Evolutionary conservation across 176 grass and related monocot species (phyloP).

Genomic region (Oryza meridionalis): DNA sequence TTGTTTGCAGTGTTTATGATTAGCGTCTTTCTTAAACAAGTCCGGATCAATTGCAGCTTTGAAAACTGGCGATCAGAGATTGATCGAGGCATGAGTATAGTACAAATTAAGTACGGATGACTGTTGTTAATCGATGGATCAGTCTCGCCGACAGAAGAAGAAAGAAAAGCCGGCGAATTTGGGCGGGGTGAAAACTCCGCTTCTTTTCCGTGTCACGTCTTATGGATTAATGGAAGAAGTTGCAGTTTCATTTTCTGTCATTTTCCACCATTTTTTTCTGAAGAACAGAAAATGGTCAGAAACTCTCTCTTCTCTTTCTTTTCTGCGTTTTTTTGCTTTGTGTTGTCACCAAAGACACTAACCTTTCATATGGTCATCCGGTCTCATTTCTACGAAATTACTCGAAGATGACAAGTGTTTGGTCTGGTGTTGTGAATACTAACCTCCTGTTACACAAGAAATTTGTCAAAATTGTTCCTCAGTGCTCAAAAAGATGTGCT

Average conservation of each 20-base stretch:
- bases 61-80: not conserved
- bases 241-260: constrained; percentile 26
- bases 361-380: too few species aligned
- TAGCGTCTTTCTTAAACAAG: constrained; percentile 15
- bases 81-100: not conserved
- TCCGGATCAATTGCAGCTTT: not conserved
- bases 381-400: not conserved
- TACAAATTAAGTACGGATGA: not conserved
- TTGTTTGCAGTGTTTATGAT: not conserved
- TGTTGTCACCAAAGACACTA: too few species aligned
- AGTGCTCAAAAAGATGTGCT: too few species aligned
- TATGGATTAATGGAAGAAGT: not conserved
- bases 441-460: too few species aligned
- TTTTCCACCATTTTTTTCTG: not conserved
- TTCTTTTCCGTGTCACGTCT: not conserved
- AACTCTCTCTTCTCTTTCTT: too few species aligned
- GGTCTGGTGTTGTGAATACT: too few species aligned
- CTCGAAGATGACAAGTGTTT: not conserved
- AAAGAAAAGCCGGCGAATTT: not conserved
- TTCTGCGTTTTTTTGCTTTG: too few species aligned
- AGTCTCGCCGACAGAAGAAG: not conserved
- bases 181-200: not conserved
- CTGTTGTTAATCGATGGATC: not conserved
- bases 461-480: too few species aligned
- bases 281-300: not conserved